phyloP scores from a whole-genome alignment of 106 monocot species.

The Dendrobium officinale region DNA sequence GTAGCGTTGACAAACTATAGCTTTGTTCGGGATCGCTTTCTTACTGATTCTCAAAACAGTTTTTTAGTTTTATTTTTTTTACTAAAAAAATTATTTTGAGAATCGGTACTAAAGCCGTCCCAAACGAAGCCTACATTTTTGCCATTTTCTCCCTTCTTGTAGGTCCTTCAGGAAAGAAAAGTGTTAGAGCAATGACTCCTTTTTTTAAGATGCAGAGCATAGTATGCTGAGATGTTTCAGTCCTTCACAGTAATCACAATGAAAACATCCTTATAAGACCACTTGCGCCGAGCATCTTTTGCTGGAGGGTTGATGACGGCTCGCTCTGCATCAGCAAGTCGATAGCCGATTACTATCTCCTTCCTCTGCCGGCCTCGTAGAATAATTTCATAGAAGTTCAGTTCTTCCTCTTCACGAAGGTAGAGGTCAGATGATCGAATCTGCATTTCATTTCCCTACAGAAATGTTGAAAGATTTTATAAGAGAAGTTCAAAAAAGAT shows the following conservation, averaged over 20 bases:
- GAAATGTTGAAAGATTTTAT: background rate
- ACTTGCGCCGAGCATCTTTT: slow-evolving; percentile 27
- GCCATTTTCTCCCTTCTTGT: too few relatives aligned
- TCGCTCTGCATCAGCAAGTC: slow-evolving; percentile 35
- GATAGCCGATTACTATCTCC: slow-evolving; percentile 63
- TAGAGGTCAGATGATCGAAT: slow-evolving; percentile 53
- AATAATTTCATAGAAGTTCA: slow-evolving; percentile 59
- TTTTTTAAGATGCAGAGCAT: background rate
- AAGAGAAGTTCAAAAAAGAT: background rate
- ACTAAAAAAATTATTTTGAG: too few relatives aligned
- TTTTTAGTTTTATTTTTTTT: too few relatives aligned
- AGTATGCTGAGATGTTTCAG: slow-evolving; percentile 12
- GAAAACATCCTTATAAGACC: slow-evolving; percentile 59
- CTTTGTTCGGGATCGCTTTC: too few relatives aligned
- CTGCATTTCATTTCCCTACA: slow-evolving; percentile 67
- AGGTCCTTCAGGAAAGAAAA: too few relatives aligned
- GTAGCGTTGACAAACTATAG: too few relatives aligned
- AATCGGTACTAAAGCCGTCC: too few relatives aligned
- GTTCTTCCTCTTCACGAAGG: slow-evolving; percentile 47
- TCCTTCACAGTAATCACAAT: slow-evolving; percentile 64
- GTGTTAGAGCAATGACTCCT: background rate
- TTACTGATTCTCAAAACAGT: too few relatives aligned
- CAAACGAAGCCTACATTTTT: too few relatives aligned
- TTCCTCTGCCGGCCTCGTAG: slow-evolving; percentile 48
- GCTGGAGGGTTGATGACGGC: slow-evolving; percentile 59